phyloP scores from a whole-genome alignment of 73 alveolate species.

The Breviolum minutum region DNA sequence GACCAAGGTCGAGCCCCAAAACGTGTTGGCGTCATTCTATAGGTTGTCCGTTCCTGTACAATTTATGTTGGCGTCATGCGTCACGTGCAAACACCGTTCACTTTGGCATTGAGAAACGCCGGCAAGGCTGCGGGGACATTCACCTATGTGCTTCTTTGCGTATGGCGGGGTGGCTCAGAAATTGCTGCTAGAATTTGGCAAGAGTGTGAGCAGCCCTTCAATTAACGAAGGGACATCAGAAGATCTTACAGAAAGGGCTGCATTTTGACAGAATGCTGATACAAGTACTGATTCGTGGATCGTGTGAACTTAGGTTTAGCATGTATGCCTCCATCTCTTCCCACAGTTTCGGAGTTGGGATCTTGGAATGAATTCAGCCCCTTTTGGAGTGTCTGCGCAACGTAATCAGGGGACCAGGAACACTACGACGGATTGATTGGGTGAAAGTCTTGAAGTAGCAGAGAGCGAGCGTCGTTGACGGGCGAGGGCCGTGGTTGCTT shows the following conservation, averaged over 20 bases:
- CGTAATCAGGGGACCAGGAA: too few relatives aligned
- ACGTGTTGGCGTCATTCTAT: too few relatives aligned
- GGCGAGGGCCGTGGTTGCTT: too few relatives aligned
- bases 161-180: slow-evolving; percentile 14
- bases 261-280: too few relatives aligned
- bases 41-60: not conserved
- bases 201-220: not conserved
- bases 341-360: slow-evolving; percentile 73
- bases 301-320: slow-evolving; percentile 52
- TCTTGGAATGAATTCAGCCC: not conserved
- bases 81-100: not conserved
- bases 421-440: too few relatives aligned
- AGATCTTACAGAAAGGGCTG: too few relatives aligned
- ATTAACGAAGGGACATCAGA: too few relatives aligned
- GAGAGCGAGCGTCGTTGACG: too few relatives aligned
- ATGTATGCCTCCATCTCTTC: slow-evolving; percentile 93
- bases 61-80: not conserved
- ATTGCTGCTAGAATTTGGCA: not conserved
- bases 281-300: not conserved
- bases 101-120: not conserved
- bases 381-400: too few relatives aligned
- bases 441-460: too few relatives aligned
- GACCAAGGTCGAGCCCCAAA: too few relatives aligned
- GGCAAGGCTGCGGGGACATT: slow-evolving; percentile 78
- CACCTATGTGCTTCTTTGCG: slow-evolving; percentile 82